Evolutionary conservation across 441 rosid genomes (phyloP).

Genomic region (Rhodomyrtus psidioides): DNA sequence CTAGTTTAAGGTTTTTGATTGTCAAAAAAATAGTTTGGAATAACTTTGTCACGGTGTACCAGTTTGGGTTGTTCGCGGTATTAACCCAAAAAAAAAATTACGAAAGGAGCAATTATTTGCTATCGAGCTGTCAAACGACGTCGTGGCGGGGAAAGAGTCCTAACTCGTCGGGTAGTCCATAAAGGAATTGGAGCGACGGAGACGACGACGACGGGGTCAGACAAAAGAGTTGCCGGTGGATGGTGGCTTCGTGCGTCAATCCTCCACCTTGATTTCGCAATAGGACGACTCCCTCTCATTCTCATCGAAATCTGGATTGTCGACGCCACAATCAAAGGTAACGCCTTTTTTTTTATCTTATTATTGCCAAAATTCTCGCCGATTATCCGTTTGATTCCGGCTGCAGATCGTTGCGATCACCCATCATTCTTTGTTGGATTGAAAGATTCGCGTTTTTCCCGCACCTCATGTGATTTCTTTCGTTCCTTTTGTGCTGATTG

Average conservation of each 20-base stretch:
- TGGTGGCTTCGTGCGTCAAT: neutral
- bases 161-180: neutral
- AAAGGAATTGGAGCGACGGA: neutral
- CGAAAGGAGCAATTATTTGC: neutral
- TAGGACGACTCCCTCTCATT: neutral
- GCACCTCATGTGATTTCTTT: neutral
- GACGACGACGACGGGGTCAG: neutral
- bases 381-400: neutral
- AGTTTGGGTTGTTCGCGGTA: no score
- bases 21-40: no score
- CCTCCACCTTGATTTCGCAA: neutral
- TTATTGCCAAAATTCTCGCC: neutral
- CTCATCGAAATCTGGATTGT: neutral
- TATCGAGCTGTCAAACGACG: neutral
- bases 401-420: neutral
- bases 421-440: neutral
- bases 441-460: neutral
- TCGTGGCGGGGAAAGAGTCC: neutral
- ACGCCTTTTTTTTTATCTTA: neutral
- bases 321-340: neutral
- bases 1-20: no score
- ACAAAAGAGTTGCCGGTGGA: neutral
- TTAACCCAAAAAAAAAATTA: no score
- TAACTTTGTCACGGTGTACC: no score
- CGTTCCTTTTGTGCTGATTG: neutral